phyloP scores from a whole-genome alignment of 805 yeast species.

The Yarrowia sp. region DNA sequence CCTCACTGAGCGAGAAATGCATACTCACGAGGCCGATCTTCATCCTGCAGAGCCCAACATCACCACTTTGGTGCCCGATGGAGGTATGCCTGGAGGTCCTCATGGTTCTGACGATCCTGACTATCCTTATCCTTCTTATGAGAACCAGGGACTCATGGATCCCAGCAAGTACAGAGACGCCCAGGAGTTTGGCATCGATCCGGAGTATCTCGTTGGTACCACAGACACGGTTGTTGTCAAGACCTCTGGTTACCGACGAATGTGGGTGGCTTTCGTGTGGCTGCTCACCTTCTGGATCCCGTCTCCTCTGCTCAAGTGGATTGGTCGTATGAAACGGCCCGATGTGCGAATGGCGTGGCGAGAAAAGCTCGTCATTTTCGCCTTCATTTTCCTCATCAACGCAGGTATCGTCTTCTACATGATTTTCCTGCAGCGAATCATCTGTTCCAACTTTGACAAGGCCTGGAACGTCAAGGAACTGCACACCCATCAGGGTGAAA shows the following conservation, averaged over 20 bases:
- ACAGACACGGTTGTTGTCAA: slow-evolving; percentile 48
- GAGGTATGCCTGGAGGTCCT: slow-evolving; percentile 8
- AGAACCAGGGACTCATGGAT: slow-evolving; percentile 44
- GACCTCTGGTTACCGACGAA: slow-evolving; percentile 48
- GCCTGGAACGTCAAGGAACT: slow-evolving; percentile 53
- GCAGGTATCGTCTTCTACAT: slow-evolving; percentile 53
- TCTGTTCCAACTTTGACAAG: slow-evolving; percentile 54
- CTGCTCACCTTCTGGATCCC: slow-evolving; percentile 55
- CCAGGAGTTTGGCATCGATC: slow-evolving; percentile 40
- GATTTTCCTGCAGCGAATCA: slow-evolving; percentile 52
- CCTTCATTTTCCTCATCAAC: slow-evolving; percentile 50
- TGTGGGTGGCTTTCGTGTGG: slow-evolving; percentile 54
- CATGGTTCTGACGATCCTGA: slow-evolving; percentile 13
- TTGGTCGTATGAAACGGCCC: slow-evolving; percentile 53
- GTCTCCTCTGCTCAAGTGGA: slow-evolving; percentile 48
- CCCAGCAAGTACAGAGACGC: slow-evolving; percentile 46
- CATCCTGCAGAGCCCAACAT: slow-evolving; percentile 37
- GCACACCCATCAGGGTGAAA: slow-evolving; percentile 50
- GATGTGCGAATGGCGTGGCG: slow-evolving; percentile 56
- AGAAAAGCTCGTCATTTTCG: slow-evolving; percentile 52
- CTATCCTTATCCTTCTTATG: slow-evolving; percentile 42
- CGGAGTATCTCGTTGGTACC: slow-evolving; percentile 49
- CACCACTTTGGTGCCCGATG: slow-evolving; percentile 14
- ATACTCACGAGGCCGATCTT: slow-evolving; percentile 33
- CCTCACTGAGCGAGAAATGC: slow-evolving; percentile 27